Conservation (phyloP, 352 stramenopile species). For the Chrysophaeum taylorii region DNA sequence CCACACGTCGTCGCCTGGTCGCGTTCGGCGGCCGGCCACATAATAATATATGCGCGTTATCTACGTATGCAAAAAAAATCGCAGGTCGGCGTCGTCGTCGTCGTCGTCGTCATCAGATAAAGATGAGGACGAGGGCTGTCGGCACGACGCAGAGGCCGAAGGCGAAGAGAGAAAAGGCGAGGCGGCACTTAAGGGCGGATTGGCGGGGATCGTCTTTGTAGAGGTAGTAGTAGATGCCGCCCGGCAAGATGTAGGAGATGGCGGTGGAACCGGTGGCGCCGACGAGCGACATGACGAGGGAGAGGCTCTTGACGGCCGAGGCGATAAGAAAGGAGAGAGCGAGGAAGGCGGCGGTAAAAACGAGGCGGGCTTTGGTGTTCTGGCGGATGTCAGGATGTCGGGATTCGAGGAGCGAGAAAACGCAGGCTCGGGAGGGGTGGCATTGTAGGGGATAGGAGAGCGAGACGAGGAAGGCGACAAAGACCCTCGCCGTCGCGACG, state of each 20-base stretch:
- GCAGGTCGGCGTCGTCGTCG: no score
- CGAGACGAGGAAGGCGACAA: slow-evolving; percentile 37
- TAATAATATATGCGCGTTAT: no score
- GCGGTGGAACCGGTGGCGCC: slow-evolving; percentile 45
- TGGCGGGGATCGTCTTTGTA: no score
- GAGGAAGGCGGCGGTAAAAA: slow-evolving; percentile 34
- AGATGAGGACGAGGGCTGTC: slow-evolving; percentile 29
- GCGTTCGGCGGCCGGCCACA: no score
- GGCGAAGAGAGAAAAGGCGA: slow-evolving; percentile 30
- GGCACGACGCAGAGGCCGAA: slow-evolving; percentile 34
- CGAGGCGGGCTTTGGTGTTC: no score
- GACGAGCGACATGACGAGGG: slow-evolving; percentile 39
- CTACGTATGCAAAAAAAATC: no score
- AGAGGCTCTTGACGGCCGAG: slow-evolving; percentile 38
- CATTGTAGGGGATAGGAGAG: slow-evolving; percentile 39
- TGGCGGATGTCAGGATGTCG: slow-evolving; percentile 15
- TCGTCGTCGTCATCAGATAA: no score
- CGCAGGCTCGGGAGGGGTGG: slow-evolving; percentile 33
- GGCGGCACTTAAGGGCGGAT: slow-evolving; percentile 20
- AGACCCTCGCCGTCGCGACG: slow-evolving; percentile 34
- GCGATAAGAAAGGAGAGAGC: slow-evolving; percentile 32
- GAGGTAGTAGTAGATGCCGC: slow-evolving; percentile 37
- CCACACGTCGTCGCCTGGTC: no score
- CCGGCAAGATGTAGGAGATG: slow-evolving; percentile 48
- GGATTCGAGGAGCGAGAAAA: slow-evolving; percentile 28